These are phyloP conservation scores for Symbiodinium pilosum DNA, from an alignment of 73 alveolate species.

Conservation along the genomic window DNA sequence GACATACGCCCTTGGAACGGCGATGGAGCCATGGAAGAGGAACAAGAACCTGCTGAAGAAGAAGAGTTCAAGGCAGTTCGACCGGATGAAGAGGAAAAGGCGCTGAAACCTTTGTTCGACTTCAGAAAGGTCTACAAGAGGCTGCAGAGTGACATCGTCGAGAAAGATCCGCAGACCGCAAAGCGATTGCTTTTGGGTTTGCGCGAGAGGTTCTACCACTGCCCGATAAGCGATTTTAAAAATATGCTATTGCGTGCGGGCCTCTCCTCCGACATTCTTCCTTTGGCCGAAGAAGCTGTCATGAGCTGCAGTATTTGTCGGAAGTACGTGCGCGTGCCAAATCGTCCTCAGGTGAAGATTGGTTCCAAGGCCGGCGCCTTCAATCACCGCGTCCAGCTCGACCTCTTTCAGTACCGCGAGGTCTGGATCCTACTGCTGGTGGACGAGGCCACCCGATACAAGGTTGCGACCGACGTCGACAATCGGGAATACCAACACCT, in stretches of 20 bases:
- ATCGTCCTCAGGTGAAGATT: constrained; percentile 7
- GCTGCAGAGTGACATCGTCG: background rate
- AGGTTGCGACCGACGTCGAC: background rate
- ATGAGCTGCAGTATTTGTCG: background rate
- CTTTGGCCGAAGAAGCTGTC: background rate
- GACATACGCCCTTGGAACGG: too few species aligned
- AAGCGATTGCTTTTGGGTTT: constrained; percentile 4
- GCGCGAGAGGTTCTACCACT: constrained; percentile 31
- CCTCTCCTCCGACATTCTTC: background rate
- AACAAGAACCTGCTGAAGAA: background rate
- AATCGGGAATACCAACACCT: background rate
- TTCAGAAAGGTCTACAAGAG: background rate
- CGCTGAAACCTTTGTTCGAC: background rate
- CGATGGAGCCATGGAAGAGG: too few species aligned
- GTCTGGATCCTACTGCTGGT: background rate
- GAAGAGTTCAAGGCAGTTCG: background rate
- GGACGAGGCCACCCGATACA: constrained; percentile 25
- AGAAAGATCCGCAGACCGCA: background rate
- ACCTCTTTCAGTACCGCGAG: background rate
- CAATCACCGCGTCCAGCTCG: constrained; percentile 16
- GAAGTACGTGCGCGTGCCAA: background rate
- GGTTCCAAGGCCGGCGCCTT: background rate
- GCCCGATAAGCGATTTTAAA: background rate
- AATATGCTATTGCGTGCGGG: constrained; percentile 10
- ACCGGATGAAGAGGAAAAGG: background rate